Conservation (phyloP, 1,284 basidiomycete genomes). For the Kalmanozyma brasiliensis region DNA sequence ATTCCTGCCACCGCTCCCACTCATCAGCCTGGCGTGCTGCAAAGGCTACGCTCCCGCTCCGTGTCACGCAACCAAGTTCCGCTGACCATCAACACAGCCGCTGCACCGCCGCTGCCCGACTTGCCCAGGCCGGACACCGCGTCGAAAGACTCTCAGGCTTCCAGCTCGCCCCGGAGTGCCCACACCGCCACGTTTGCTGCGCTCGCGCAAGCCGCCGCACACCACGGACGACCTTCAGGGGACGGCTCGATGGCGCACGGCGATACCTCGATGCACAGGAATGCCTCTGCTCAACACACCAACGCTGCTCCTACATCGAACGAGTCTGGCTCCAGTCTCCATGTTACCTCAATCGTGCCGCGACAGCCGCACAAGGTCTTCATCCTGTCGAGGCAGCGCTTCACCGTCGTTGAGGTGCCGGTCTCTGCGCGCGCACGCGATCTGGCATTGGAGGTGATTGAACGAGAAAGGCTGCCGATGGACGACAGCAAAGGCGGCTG, state of each 20-base stretch:
- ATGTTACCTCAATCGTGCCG: conserved; percentile 1
- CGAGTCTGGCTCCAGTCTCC: conserved; percentile 3
- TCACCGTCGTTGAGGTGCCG: conserved; percentile 46
- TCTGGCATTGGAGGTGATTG: conserved; percentile 49
- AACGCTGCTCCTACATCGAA: conserved; percentile 8
- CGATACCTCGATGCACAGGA: conserved; percentile 18
- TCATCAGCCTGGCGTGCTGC: conserved; percentile 26
- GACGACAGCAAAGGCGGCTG: conserved; percentile 58
- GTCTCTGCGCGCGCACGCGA: conserved; percentile 55
- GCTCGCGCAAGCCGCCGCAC: conserved; percentile 21
- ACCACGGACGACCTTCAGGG: conserved; percentile 22
- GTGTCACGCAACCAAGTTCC: conserved; percentile 27
- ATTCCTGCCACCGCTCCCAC: conserved; percentile 12
- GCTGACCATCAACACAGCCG: conserved; percentile 36
- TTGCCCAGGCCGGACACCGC: conserved; percentile 28
- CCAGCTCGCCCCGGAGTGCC: conserved; percentile 29
- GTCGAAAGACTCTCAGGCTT: conserved; percentile 43
- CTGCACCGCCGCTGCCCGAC: conserved; percentile 39
- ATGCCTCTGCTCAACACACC: conserved; percentile 4
- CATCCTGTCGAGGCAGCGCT: conserved; percentile 55
- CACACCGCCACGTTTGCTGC: conserved; percentile 30
- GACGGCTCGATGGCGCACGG: conserved; percentile 3
- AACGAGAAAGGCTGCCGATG: conserved; percentile 47
- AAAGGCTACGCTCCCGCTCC: conserved; percentile 28
- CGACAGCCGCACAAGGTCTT: conserved; percentile 51